A percentile compares a stretch with the other conserved stretches of the same genome.
Conservation (phyloP, 176 grass and related monocot species). For the Oryza meridionalis region DNA sequence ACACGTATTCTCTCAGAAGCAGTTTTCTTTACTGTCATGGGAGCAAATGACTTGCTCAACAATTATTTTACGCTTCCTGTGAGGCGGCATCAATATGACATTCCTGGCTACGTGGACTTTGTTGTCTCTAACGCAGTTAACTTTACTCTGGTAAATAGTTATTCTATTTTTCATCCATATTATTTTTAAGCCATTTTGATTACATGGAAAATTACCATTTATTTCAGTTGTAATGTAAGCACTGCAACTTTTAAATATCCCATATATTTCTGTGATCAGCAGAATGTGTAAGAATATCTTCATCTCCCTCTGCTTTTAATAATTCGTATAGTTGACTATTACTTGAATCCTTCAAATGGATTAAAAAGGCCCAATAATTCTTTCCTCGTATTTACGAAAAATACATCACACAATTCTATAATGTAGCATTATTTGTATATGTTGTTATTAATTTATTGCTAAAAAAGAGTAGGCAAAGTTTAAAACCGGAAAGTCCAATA, state of each 20-base stretch:
- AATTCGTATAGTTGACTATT: neutral
- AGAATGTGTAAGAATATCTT: neutral
- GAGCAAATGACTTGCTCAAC: slow-evolving; percentile 62
- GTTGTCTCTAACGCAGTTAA: slow-evolving; percentile 36
- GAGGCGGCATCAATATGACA: slow-evolving; percentile 42
- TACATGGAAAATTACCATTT: neutral
- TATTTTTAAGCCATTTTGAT: too few species aligned
- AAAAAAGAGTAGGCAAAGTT: too few species aligned
- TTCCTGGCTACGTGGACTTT: slow-evolving; percentile 55
- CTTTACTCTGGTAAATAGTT: slow-evolving; percentile 53
- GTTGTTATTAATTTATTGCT: too few species aligned
- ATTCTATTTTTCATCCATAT: neutral
- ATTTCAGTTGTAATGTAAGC: neutral
- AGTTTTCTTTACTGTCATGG: slow-evolving; percentile 45
- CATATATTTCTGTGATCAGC: neutral
- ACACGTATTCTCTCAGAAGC: slow-evolving; percentile 36
- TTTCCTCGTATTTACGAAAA: too few species aligned
- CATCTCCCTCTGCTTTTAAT: neutral
- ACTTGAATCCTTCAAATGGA: too few species aligned
- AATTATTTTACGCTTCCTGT: slow-evolving; percentile 49
- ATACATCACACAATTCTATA: too few species aligned
- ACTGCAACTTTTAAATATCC: neutral
- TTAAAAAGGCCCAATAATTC: too few species aligned
- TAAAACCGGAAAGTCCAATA: too few species aligned
- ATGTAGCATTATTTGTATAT: too few species aligned